phyloP scores from a whole-genome alignment of 345 rosid genomes.

The Melaleuca alternifolia region DNA sequence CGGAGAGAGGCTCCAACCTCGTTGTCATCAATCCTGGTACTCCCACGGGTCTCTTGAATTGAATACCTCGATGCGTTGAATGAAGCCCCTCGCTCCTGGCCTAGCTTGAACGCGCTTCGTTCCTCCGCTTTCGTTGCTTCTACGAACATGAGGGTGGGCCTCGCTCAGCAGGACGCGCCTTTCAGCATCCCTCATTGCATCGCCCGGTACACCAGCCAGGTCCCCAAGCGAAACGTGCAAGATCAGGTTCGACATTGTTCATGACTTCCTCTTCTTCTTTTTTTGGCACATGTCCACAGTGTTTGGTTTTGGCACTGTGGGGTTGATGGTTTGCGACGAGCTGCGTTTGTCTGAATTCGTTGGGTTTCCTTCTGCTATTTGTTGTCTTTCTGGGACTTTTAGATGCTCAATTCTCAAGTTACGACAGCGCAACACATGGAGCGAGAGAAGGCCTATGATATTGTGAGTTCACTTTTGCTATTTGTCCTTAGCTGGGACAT shows the following conservation, averaged over 20 bases:
- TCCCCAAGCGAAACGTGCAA: conserved; percentile 33
- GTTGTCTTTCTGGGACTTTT: background rate
- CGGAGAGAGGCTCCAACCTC: conserved; percentile 82
- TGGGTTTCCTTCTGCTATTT: background rate
- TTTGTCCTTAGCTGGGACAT: background rate
- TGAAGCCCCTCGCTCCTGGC: background rate
- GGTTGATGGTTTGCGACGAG: background rate
- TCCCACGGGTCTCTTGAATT: background rate
- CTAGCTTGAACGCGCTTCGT: background rate
- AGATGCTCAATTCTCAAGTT: conserved; percentile 80
- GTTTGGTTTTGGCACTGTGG: background rate
- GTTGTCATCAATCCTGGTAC: conserved; percentile 83
- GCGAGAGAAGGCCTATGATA: conserved; percentile 76
- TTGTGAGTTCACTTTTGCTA: conserved; percentile 30
- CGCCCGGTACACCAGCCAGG: conserved; percentile 48
- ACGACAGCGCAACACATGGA: conserved; percentile 68
- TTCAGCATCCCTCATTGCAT: conserved; percentile 66
- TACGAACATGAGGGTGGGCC: conserved; percentile 64
- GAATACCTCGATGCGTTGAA: background rate
- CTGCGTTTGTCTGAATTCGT: background rate
- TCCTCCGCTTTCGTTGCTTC: conserved; percentile 34
- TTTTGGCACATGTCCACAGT: background rate
- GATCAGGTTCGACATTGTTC: conserved; percentile 49
- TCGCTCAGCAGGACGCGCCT: conserved; percentile 73
- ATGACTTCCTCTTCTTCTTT: background rate